Conservation (phyloP, 129 eudicot species). For the Helichrysum umbraculigerum region DNA sequence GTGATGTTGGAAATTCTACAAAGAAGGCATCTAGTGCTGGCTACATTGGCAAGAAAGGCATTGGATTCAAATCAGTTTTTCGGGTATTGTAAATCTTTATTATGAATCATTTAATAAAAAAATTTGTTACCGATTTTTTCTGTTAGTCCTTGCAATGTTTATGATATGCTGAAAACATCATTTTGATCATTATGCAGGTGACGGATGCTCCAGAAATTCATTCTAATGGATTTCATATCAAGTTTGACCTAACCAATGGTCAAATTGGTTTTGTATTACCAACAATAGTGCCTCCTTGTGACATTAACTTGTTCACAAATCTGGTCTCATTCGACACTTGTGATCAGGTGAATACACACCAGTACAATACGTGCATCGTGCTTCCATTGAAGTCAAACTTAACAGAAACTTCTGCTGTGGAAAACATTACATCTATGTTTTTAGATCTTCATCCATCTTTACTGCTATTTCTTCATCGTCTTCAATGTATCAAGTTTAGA, state of each 20-base stretch:
- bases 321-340: constrained; percentile 40
- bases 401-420: constrained; percentile 41
- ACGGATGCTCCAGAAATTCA: constrained; percentile 99
- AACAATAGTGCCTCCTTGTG: constrained; percentile 78
- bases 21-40: constrained; percentile 78
- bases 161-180: constrained; percentile 7
- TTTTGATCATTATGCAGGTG: constrained; percentile 48
- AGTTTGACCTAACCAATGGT: constrained; percentile 85
- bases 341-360: constrained; percentile 33
- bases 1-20: constrained; percentile 97
- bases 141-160: not conserved
- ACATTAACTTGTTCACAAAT: constrained; percentile 44
- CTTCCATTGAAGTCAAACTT: constrained; percentile 75
- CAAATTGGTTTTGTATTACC: constrained; percentile 95
- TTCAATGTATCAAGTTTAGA: constrained; percentile 68
- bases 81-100: constrained; percentile 51
- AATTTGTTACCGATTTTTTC: not conserved
- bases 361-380: constrained; percentile 83
- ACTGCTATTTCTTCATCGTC: constrained; percentile 88
- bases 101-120: not conserved
- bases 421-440: constrained; percentile 72
- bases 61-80: constrained; percentile 96
- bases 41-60: constrained; percentile 97
- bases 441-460: constrained; percentile 93
- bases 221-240: constrained; percentile 92